Evolutionary conservation across 83 land plant species (phyloP).

Genomic region (Thuja plicata): DNA sequence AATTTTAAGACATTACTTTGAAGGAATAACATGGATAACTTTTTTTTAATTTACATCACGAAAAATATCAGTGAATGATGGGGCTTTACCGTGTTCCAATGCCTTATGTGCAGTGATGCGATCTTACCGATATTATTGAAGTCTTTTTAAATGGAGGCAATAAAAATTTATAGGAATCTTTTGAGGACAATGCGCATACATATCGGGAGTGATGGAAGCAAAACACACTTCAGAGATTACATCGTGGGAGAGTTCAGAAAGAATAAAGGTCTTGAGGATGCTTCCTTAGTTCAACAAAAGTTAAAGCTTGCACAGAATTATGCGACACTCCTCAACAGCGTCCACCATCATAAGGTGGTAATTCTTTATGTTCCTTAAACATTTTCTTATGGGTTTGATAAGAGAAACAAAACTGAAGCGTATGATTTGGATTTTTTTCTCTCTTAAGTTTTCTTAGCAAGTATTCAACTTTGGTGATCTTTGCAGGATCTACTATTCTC

Average conservation of each 20-base stretch:
- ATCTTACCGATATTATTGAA: too few relatives aligned
- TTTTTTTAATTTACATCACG: neutral
- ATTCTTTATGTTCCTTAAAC: neutral
- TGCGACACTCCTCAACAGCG: slow-evolving; percentile 58
- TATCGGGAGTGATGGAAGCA: slow-evolving; percentile 56
- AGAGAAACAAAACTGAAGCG: neutral
- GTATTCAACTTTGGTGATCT: slow-evolving; percentile 2
- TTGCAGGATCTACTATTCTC: slow-evolving; percentile 81
- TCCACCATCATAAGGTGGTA: slow-evolving; percentile 81
- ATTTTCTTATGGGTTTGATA: neutral
- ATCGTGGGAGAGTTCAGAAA: slow-evolving; percentile 64
- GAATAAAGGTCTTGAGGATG: slow-evolving; percentile 26
- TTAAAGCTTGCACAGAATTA: slow-evolving; percentile 75
- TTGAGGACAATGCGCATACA: slow-evolving; percentile 63
- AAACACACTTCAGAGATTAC: slow-evolving; percentile 60
- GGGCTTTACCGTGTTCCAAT: neutral
- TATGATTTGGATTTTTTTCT: neutral
- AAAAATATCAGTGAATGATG: neutral
- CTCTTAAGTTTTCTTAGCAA: neutral
- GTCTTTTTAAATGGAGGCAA: slow-evolving; percentile 20
- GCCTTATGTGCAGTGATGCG: neutral
- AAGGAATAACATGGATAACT: neutral
- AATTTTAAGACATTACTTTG: neutral
- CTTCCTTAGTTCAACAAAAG: slow-evolving; percentile 27
- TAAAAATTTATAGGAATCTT: slow-evolving; percentile 54